Evolutionary conservation across 192 early-diverging fungal genomes (phyloP).

Genomic region (Entomortierella beljakovae): DNA sequence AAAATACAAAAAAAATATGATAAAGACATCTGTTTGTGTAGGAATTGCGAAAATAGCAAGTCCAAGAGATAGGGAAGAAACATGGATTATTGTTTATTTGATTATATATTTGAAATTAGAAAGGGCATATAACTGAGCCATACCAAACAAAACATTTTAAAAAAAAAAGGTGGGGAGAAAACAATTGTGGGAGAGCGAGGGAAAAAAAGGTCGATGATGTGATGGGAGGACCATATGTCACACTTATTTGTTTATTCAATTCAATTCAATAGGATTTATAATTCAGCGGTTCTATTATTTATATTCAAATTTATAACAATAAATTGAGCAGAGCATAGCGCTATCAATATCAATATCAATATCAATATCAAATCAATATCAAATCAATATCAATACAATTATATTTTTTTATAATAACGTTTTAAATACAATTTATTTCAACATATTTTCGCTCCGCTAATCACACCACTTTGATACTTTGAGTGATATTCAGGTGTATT

Average conservation of each 20-base stretch:
- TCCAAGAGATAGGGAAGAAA: conserved; percentile 2
- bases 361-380: too few relatives aligned
- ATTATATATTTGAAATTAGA: neutral
- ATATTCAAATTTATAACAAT: neutral
- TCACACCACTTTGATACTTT: conserved; percentile 16
- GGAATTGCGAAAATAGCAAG: neutral
- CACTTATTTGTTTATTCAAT: conserved; percentile 1
- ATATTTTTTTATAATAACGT: neutral
- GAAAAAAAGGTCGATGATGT: conserved; percentile 10
- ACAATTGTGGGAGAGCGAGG: conserved; percentile 9
- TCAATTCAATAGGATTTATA: too few relatives aligned
- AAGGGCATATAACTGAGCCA: neutral
- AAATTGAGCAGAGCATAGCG: neutral
- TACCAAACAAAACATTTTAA: neutral
- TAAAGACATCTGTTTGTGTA: conserved; percentile 41
- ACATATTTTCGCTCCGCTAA: neutral
- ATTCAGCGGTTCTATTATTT: neutral
- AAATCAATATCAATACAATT: neutral
- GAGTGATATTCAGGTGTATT: conserved; percentile 6
- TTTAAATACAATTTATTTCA: neutral
- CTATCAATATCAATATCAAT: too few relatives aligned
- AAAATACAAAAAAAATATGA: too few relatives aligned
- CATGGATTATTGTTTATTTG: neutral
- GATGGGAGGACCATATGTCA: conserved; percentile 11
- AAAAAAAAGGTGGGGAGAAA: conserved; percentile 11